Evolutionary conservation across 805 yeast genomes (phyloP), one percentile per base, ranked within the genome.

Genomic region (Schizosaccharomyces lindneri): DNA sequence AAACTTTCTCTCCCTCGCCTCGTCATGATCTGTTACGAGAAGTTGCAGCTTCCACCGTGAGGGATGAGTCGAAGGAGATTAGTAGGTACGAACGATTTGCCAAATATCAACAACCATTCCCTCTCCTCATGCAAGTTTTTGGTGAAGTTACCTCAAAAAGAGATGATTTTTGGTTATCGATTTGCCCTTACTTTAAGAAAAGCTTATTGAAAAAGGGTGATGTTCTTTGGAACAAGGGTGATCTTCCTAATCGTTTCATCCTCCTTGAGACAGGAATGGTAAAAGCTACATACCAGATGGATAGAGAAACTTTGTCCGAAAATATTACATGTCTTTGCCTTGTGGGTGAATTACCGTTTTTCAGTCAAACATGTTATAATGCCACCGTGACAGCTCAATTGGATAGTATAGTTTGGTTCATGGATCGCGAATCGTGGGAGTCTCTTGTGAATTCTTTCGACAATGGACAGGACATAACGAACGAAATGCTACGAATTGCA

Each of bases 291-390:
- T 80, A 75, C 63, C 76, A 75, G 68, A 73, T 83, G 67, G 74
- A 77, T 64, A 74, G 75, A 68, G 69, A 77, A 67, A 63, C 67
- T 73, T 61, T 66, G 24, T n/a, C 63, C 11, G 73, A 75, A 74
- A 68, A 75, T 19, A 80, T 84, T 43, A 75, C 85, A 61, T 87
- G 93, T 4, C 78, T 84, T 63, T 84, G 90, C 0, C 79, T 85
- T 1, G 83, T 84, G 70, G 93, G 94, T 2, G 87, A 84, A 63
- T 66, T 72, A n/a, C 71, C 73, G 2, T 73, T 72, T 61, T 71
- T 72, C 62, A 65, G 70, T 19, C 72, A 72, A 11, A 67, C 74
- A 0, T 69, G 70, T 11, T 73, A 76, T 57, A 73, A 80, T 11
- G 73, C 75, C 13, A 74, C 79, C 3, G 78, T 82, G 62, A 71